Base-by-base conservation (phyloP, 345 rosid genomes). In the Eucalyptus dawsonii region DNA sequence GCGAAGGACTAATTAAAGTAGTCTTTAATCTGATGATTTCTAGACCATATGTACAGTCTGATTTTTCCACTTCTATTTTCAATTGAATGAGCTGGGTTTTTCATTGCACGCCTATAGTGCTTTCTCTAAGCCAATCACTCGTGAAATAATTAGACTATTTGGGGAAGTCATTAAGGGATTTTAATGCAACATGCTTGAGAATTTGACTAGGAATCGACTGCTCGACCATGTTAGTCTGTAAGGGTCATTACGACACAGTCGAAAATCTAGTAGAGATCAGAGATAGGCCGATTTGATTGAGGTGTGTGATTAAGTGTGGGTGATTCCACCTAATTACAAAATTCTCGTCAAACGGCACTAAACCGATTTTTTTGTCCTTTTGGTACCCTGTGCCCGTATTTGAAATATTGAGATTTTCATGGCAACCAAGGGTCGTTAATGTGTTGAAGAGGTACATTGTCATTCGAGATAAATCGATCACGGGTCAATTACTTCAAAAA, bases 371-470 rank as follows among this genome's bases (percentile, higher is more conserved):
- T 49, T 0, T 49, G 6, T 49, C 50, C 0, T 49, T 49, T 49
- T 49, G 15, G 6, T 49, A 49, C 6, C 2, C 1, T 49, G 0
- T 13, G 0, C 6, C 0, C 0, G 14, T 49, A 49, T 49, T 49
- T 49, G 15, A 49, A 49, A 49, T 0, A 0, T 49, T 49, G 1
- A 49, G 50, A 49, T 49, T 49, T 49, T 49, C 6, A 13, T 1
- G 15, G 15, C 2, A 13, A 49, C 0, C 6, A 0, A 49, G 6
- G 15, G 50, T 49, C 5, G 6, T 0, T 0, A 13, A 49, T 49
- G 15, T 49, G 6, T 49, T 0, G 15, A 49, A 4, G 50, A 49
- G 15, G 15, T 49, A 49, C 1, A 49, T 49, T 49, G 15, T 13
- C 1, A 49, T 49, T 49, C 5, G 5, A 49, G 50, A 49, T 49